These are phyloP conservation scores for Chimonanthus praecox DNA, from an alignment of 164 flowering plant species.

Conservation along the genomic window DNA sequence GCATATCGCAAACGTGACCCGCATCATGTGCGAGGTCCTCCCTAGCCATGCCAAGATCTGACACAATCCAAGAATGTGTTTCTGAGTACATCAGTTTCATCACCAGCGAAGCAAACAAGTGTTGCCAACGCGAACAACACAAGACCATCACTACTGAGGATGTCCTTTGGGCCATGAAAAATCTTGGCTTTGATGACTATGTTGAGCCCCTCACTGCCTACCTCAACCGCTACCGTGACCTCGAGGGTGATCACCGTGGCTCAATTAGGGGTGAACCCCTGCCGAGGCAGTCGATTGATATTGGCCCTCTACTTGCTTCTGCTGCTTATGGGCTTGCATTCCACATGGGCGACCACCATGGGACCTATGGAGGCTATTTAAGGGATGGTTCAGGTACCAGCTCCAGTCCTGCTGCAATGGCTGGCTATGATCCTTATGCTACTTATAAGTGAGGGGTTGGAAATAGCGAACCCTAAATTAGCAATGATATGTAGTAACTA, in stretches of 20 bases:
- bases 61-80: slow-evolving; percentile 4
- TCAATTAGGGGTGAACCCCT: slow-evolving; percentile 37
- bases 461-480: not conserved
- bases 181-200: slow-evolving; percentile 42
- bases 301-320: slow-evolving; percentile 7
- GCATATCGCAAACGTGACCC: slow-evolving; percentile 78
- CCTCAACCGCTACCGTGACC: slow-evolving; percentile 28
- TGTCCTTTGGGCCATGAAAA: slow-evolving; percentile 72
- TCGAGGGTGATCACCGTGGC: slow-evolving; percentile 18
- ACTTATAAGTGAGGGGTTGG: not conserved
- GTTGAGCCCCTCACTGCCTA: slow-evolving; percentile 42
- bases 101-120: slow-evolving; percentile 42
- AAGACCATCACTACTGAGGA: slow-evolving; percentile 87
- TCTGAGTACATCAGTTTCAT: too few relatives aligned
- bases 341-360: not conserved
- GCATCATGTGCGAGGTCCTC: slow-evolving; percentile 71
- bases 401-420: not conserved
- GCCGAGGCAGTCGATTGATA: slow-evolving; percentile 25
- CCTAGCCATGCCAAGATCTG: slow-evolving; percentile 81
- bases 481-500: not conserved
- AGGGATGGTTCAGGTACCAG: not conserved
- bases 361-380: not conserved
- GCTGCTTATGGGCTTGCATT: not conserved
- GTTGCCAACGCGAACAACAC: slow-evolving; percentile 82
- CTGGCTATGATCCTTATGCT: too few relatives aligned